phyloP scores from a whole-genome alignment of 202 grass and related monocot genomes.

The Elaeis oleifera region DNA sequence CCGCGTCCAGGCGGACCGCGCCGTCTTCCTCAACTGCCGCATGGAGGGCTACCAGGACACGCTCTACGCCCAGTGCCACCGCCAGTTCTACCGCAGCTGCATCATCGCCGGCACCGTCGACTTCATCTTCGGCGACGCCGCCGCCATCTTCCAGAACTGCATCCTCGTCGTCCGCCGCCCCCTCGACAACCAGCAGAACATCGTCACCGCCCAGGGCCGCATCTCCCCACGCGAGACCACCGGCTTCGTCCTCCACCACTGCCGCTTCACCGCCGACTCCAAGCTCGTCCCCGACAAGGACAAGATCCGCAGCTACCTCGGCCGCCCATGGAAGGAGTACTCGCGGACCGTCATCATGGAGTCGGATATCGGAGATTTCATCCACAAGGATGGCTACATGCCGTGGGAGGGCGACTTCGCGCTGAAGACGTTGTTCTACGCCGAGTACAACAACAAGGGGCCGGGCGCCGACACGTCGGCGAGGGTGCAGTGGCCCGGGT shows the following conservation, averaged over 20 bases:
- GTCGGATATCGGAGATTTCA: constrained; percentile 52
- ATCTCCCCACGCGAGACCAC: constrained; percentile 53
- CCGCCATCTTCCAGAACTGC: constrained; percentile 90
- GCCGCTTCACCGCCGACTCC: constrained; percentile 27
- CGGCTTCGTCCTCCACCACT: constrained; percentile 74
- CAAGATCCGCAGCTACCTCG: constrained; percentile 56
- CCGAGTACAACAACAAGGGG: constrained; percentile 70
- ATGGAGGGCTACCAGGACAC: constrained; percentile 92
- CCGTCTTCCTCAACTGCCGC: constrained; percentile 75
- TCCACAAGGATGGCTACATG: constrained; percentile 67
- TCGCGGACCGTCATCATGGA: constrained; percentile 80
- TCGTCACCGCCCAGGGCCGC: constrained; percentile 67
- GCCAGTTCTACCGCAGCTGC: constrained; percentile 88
- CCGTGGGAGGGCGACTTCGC: constrained; percentile 76
- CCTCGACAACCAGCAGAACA: constrained; percentile 57
- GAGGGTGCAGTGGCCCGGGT: constrained; percentile 55
- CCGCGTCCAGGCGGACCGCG: constrained; percentile 54
- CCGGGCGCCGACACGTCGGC: constrained; percentile 36
- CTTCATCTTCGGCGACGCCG: constrained; percentile 90
- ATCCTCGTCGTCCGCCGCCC: constrained; percentile 54
- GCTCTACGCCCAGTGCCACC: constrained; percentile 70
- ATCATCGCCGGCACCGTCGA: constrained; percentile 67
- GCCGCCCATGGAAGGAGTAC: constrained; percentile 68
- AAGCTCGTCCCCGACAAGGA: constrained; percentile 25
- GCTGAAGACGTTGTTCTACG: constrained; percentile 70